Conservation (phyloP, 768 basidiomycete genomes). For the Lactarius pseudohatsudake region DNA sequence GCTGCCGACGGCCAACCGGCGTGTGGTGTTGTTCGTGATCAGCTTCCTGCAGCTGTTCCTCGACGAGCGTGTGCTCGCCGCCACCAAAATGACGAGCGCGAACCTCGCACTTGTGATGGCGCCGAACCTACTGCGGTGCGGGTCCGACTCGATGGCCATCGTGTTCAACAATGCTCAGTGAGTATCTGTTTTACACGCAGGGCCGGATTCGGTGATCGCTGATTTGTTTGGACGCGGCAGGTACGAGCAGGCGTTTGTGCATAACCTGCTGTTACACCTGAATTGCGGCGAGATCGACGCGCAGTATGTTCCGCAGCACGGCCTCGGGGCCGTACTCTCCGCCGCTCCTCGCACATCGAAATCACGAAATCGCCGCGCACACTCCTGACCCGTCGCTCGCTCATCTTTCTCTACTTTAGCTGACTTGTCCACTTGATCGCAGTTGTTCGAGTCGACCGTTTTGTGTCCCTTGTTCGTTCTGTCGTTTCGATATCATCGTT, state of each 20-base stretch:
- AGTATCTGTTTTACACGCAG: slow-evolving; percentile 35
- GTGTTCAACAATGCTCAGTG: slow-evolving; percentile 92
- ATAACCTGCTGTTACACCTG: slow-evolving; percentile 79
- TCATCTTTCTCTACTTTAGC: background rate
- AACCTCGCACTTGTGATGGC: slow-evolving; percentile 92
- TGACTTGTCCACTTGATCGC: background rate
- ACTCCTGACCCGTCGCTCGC: slow-evolving; percentile 3
- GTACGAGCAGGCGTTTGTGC: slow-evolving; percentile 87
- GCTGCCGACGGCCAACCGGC: slow-evolving; percentile 82
- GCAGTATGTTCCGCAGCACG: slow-evolving; percentile 76
- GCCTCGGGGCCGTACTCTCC: slow-evolving; percentile 59
- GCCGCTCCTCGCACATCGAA: slow-evolving; percentile 52
- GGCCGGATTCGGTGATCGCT: background rate
- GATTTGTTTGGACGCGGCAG: slow-evolving; percentile 37
- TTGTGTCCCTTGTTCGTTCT: background rate
- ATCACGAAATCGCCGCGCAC: slow-evolving; percentile 50
- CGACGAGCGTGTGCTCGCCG: slow-evolving; percentile 65
- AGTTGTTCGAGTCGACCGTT: background rate
- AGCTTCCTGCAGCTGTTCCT: slow-evolving; percentile 91
- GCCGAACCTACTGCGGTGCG: slow-evolving; percentile 84
- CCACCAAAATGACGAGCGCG: slow-evolving; percentile 87
- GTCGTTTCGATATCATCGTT: slow-evolving; percentile 17
- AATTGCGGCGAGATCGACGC: slow-evolving; percentile 73
- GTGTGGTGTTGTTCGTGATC: slow-evolving; percentile 84
- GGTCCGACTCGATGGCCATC: slow-evolving; percentile 81